phyloP scores from a whole-genome alignment of 225 moss, liverwort and hornwort species.

The Marchantia paleacea region DNA sequence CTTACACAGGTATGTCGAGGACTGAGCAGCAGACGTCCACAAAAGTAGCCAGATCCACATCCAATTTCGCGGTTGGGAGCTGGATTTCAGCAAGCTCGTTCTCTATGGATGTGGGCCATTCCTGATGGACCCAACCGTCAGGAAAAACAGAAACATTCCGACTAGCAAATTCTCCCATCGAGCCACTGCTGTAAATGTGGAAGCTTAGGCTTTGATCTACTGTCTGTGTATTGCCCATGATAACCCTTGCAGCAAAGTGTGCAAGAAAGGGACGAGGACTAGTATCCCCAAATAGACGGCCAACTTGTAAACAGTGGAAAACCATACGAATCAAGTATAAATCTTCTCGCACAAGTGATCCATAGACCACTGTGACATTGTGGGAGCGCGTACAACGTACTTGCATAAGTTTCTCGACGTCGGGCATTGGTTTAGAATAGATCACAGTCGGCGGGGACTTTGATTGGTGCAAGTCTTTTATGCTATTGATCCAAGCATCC shows the following conservation, averaged over 20 bases:
- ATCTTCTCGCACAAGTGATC: not conserved
- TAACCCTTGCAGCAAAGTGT: not conserved
- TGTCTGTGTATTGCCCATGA: not conserved
- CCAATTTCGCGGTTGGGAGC: slow-evolving; percentile 47
- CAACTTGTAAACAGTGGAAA: not conserved
- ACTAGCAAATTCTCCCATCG: not conserved
- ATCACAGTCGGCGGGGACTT: slow-evolving; percentile 39
- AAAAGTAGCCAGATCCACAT: slow-evolving; percentile 65
- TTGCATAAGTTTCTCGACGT: slow-evolving; percentile 49
- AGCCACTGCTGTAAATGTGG: no score
- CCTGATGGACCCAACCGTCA: slow-evolving; percentile 27
- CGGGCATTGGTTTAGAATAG: slow-evolving; percentile 65
- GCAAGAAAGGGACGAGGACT: not conserved
- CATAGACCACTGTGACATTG: not conserved
- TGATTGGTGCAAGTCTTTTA: slow-evolving; percentile 51
- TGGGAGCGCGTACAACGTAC: slow-evolving; percentile 26
- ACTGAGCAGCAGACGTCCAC: slow-evolving; percentile 75
- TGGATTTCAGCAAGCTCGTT: slow-evolving; percentile 47
- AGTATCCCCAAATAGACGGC: not conserved
- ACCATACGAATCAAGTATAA: not conserved
- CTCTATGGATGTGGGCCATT: slow-evolving; percentile 56
- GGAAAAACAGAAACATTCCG: no score
- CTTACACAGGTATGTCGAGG: slow-evolving; percentile 82
- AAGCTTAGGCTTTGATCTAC: no score
- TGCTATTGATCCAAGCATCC: slow-evolving; percentile 67